phyloP scores from a whole-genome alignment of 2,329 filamentous ascomycete species.

The Balansia obtecta region DNA sequence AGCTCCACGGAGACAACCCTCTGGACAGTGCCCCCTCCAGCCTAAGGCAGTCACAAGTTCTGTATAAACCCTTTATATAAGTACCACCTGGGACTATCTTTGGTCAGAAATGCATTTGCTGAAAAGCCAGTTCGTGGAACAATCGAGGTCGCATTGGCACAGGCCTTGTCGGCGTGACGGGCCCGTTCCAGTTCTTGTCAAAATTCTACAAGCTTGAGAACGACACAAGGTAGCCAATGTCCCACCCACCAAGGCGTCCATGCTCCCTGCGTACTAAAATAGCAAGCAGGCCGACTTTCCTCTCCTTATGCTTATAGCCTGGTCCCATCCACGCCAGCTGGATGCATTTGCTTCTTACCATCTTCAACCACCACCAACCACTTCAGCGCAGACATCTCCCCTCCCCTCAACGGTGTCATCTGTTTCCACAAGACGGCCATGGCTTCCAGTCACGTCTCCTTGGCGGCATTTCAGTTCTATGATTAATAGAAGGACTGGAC shows the following conservation, averaged over 20 bases:
- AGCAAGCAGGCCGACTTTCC: constrained; percentile 40
- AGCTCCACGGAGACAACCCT: constrained; percentile 34
- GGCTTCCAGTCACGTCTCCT: constrained; percentile 44
- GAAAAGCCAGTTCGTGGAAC: too few relatives aligned
- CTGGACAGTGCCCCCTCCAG: constrained; percentile 49
- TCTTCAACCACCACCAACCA: constrained; percentile 57
- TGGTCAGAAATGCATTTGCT: too few relatives aligned
- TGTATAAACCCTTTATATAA: too few relatives aligned
- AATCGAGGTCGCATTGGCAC: too few relatives aligned
- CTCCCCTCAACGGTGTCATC: constrained; percentile 52
- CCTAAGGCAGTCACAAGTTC: constrained; percentile 50
- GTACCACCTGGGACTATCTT: too few relatives aligned
- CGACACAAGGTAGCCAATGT: constrained; percentile 30
- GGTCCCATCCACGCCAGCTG: constrained; percentile 55
- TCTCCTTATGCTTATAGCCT: constrained; percentile 62
- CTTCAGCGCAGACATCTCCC: constrained; percentile 55
- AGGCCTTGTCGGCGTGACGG: too few relatives aligned
- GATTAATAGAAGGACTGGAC: constrained; percentile 52
- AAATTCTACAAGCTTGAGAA: constrained; percentile 44
- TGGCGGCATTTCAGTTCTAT: constrained; percentile 55
- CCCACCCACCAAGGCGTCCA: background rate
- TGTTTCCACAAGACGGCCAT: constrained; percentile 57
- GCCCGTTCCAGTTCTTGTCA: constrained; percentile 53
- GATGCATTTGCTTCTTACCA: constrained; percentile 51
- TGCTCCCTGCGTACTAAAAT: background rate